Conservation (phyloP, 163 green algal genomes). For the Coccomyxa subellipsoidea region DNA sequence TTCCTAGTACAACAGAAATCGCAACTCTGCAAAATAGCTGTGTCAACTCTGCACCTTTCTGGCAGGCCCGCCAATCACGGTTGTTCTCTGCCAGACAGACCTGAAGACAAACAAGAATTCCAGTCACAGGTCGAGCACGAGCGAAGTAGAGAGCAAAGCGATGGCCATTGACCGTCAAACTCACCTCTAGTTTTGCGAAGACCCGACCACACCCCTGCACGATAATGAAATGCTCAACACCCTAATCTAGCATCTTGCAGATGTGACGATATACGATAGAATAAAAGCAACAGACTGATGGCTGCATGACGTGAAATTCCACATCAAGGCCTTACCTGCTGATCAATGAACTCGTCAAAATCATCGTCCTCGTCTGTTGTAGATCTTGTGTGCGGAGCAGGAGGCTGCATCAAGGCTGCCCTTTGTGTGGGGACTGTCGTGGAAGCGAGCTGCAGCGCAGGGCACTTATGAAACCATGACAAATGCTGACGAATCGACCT, state of each 20-base stretch:
- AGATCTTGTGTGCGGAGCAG: neutral
- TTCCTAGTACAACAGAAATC: too few species aligned
- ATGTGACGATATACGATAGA: neutral
- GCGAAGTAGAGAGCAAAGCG: too few species aligned
- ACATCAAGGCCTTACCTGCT: neutral
- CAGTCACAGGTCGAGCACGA: too few species aligned
- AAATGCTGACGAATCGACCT: too few species aligned
- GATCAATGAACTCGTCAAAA: neutral
- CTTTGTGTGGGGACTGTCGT: too few species aligned
- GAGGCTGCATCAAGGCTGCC: neutral
- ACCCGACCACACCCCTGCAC: neutral
- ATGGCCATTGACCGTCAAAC: too few species aligned
- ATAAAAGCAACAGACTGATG: too few species aligned
- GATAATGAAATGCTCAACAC: neutral
- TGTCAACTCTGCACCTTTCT: constrained; percentile 10
- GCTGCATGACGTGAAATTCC: neutral
- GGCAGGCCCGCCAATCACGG: constrained; percentile 24
- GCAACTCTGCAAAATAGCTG: too few species aligned
- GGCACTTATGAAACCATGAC: too few species aligned
- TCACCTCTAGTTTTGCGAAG: neutral
- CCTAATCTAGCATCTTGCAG: neutral
- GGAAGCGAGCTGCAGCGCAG: too few species aligned
- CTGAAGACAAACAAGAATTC: neutral
- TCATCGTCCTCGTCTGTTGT: neutral
- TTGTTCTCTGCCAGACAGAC: constrained; percentile 25